Conservation (phyloP, 140 eudicot genomes). For the Senecio squalidus region DNA sequence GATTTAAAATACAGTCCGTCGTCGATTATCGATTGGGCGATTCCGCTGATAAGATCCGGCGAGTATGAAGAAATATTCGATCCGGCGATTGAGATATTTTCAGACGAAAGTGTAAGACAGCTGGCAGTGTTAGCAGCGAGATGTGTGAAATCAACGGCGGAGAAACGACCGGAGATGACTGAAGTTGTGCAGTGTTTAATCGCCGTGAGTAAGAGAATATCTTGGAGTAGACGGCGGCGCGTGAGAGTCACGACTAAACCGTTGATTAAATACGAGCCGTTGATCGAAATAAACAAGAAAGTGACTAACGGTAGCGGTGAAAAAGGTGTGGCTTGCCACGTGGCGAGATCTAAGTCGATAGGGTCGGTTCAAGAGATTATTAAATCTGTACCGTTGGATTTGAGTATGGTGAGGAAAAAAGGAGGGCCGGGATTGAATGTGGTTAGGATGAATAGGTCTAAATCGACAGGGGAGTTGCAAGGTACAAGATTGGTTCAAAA, state of each 20-base stretch:
- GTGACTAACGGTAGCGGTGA: constrained; percentile 11
- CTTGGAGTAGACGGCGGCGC: constrained; percentile 42
- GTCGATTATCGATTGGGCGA: constrained; percentile 88
- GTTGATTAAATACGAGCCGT: constrained; percentile 28
- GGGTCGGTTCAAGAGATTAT: constrained; percentile 52
- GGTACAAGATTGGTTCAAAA: constrained; percentile 22
- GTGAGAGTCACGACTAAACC: constrained; percentile 36
- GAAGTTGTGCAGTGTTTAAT: constrained; percentile 58
- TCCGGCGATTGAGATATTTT: constrained; percentile 41
- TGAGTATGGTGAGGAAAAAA: constrained; percentile 7
- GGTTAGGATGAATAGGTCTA: constrained; percentile 65
- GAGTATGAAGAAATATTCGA: constrained; percentile 43
- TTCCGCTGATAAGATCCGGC: constrained; percentile 61
- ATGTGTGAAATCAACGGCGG: constrained; percentile 63
- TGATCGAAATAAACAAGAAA: constrained; percentile 27
- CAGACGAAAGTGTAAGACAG: constrained; percentile 38
- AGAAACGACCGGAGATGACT: constrained; percentile 69
- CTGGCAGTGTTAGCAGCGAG: constrained; percentile 63
- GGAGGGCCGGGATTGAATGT: constrained; percentile 34
- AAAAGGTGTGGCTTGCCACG: constrained; percentile 2
- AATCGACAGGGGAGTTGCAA: constrained; percentile 69
- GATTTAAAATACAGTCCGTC: constrained; percentile 75
- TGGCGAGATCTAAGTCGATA: constrained; percentile 54
- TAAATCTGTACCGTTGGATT: constrained; percentile 38
- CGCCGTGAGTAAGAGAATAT: constrained; percentile 26